phyloP scores from a whole-genome alignment of 352 stramenopile genomes.

The Phytophthora aleatoria region DNA sequence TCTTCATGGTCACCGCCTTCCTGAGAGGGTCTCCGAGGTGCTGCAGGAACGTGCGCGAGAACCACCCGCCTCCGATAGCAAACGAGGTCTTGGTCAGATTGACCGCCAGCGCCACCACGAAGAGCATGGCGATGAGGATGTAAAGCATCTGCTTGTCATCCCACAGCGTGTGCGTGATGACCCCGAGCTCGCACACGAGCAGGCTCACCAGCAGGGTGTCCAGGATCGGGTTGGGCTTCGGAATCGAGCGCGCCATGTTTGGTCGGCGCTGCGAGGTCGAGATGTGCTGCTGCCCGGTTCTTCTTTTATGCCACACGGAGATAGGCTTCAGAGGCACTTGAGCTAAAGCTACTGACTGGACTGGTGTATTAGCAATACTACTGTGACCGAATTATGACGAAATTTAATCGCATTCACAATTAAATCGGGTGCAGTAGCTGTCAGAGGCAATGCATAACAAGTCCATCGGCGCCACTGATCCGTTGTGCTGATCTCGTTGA shows the following conservation, averaged over 20 bases:
- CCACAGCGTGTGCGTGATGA: slow-evolving; percentile 69
- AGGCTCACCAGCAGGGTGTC: slow-evolving; percentile 66
- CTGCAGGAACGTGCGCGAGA: slow-evolving; percentile 80
- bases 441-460: slow-evolving; percentile 2
- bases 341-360: slow-evolving; percentile 2
- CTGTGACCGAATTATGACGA: neutral
- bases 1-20: slow-evolving; percentile 86
- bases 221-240: slow-evolving; percentile 69
- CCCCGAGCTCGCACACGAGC: slow-evolving; percentile 63
- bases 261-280: neutral
- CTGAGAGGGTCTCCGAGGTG: slow-evolving; percentile 82
- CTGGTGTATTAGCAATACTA: neutral
- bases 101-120: slow-evolving; percentile 74
- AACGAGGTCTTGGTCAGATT: slow-evolving; percentile 74
- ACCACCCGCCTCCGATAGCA: slow-evolving; percentile 63
- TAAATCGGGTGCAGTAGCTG: slow-evolving; percentile 4
- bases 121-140: slow-evolving; percentile 64
- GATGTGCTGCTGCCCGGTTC: slow-evolving; percentile 24
- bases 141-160: slow-evolving; percentile 73
- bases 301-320: slow-evolving; percentile 22
- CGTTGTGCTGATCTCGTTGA: slow-evolving; percentile 7
- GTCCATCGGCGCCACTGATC: neutral
- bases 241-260: slow-evolving; percentile 62
- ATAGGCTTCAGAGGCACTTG: neutral
- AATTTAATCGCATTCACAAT: neutral